A percentile compares a stretch with the other conserved stretches of the same genome.
These are phyloP conservation scores for Debaryomyces fabryi DNA, from an alignment of 1,139 yeast species.

Conservation along the genomic window DNA sequence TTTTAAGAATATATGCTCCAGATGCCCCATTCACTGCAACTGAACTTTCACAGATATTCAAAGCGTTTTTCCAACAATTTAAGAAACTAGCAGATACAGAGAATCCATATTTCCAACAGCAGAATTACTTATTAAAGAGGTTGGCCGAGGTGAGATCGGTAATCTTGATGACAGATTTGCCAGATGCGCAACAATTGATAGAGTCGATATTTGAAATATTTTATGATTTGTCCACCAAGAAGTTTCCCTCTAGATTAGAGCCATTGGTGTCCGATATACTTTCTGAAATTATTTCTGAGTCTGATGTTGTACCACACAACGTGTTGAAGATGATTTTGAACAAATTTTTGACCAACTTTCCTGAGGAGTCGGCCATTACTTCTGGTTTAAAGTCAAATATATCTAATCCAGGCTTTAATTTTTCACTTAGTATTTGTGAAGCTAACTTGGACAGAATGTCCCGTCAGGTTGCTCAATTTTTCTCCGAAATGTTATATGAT, in stretches of 20 bases:
- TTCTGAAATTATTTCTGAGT: constrained; percentile 77
- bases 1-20: constrained; percentile 81
- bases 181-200: constrained; percentile 59
- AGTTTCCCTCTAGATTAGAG: constrained; percentile 50
- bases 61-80: constrained; percentile 64
- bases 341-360: constrained; percentile 38
- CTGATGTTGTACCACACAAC: constrained; percentile 64
- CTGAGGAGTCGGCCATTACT: constrained; percentile 18
- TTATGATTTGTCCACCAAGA: constrained; percentile 52
- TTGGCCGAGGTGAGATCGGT: constrained; percentile 81
- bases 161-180: constrained; percentile 75
- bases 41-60: constrained; percentile 65
- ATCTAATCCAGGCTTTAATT: constrained; percentile 61
- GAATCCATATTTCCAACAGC: constrained; percentile 67
- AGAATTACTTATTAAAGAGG: constrained; percentile 65
- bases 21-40: constrained; percentile 82
- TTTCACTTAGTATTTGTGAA: constrained; percentile 71
- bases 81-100: constrained; percentile 58
- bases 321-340: constrained; percentile 66
- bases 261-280: constrained; percentile 68
- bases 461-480: constrained; percentile 75
- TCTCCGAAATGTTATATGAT: constrained; percentile 73
- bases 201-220: constrained; percentile 61
- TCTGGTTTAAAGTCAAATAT: constrained; percentile 24
- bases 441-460: constrained; percentile 75